A percentile compares a stretch with the other conserved stretches of the same genome.
Evolutionary conservation across 1,284 basidiomycete genomes (phyloP).

Genomic region (Megacollybia platyphylla): DNA sequence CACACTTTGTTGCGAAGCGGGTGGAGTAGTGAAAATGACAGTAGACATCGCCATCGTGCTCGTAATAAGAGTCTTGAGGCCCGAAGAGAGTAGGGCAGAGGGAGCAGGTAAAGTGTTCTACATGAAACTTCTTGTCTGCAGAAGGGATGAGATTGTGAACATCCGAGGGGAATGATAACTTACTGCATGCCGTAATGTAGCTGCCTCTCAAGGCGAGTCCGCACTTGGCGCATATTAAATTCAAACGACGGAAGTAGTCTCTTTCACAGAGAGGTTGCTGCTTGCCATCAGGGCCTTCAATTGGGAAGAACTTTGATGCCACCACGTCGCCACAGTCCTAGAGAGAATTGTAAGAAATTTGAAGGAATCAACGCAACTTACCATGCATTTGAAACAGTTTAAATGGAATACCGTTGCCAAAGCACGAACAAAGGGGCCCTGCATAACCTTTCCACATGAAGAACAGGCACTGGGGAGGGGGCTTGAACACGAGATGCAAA

Average conservation of each 20-base stretch:
- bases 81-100: constrained; percentile 94
- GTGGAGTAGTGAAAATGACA: constrained; percentile 99
- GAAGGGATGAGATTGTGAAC: constrained; percentile 9
- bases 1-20: constrained; percentile 96
- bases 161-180: constrained; percentile 24
- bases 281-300: constrained; percentile 76
- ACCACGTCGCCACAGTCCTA: constrained; percentile 96
- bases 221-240: constrained; percentile 95
- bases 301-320: constrained; percentile 97
- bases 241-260: constrained; percentile 94
- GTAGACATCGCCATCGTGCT: constrained; percentile 92
- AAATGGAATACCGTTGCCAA: constrained; percentile 91
- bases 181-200: constrained; percentile 98
- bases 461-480: constrained; percentile 42
- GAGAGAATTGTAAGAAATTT: constrained; percentile 5
- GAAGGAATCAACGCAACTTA: constrained; percentile 23
- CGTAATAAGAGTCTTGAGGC: constrained; percentile 97
- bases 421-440: constrained; percentile 94
- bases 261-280: constrained; percentile 94
- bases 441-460: constrained; percentile 67
- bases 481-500: constrained; percentile 10
- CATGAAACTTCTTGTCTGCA: constrained; percentile 95
- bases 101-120: constrained; percentile 99
- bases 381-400: constrained; percentile 95
- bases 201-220: constrained; percentile 88